Evolutionary conservation across 805 yeast genomes (phyloP).

Genomic region (Cyberlindnera americana): DNA sequence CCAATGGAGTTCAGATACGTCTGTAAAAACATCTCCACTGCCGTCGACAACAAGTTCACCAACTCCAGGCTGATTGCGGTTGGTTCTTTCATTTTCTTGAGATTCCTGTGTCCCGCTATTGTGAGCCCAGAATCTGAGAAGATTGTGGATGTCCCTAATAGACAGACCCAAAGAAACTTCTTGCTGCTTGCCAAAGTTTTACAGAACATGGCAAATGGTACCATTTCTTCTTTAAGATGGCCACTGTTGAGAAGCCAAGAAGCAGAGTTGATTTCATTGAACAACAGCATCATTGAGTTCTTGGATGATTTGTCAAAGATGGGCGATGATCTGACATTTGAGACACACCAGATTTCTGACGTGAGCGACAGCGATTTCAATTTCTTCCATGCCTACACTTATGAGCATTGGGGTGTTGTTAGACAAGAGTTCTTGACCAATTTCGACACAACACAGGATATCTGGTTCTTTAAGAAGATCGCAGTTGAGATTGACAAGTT

Average conservation of each 20-base stretch:
- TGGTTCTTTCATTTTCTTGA: constrained; percentile 80
- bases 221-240: constrained; percentile 63
- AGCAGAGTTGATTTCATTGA: constrained; percentile 39
- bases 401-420: constrained; percentile 43
- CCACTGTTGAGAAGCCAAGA: constrained; percentile 44
- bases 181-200: constrained; percentile 78
- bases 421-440: constrained; percentile 26
- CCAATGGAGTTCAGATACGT: constrained; percentile 73
- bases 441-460: constrained; percentile 19
- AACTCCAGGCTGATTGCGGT: constrained; percentile 67
- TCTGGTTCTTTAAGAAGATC: constrained; percentile 22
- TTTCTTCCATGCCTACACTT: constrained; percentile 46
- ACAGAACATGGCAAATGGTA: constrained; percentile 84
- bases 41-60: constrained; percentile 60
- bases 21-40: constrained; percentile 58
- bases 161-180: constrained; percentile 55
- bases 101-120: constrained; percentile 84
- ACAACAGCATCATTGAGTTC: constrained; percentile 37
- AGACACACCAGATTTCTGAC: constrained; percentile 17
- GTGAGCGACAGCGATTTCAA: constrained; percentile 30
- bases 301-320: constrained; percentile 34
- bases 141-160: constrained; percentile 36
- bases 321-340: constrained; percentile 25
- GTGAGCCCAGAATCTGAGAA: constrained; percentile 70
- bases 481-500: constrained; percentile 44